phyloP scores from a whole-genome alignment of 768 basidiomycete species.

The Pulveroboletus sp. region DNA sequence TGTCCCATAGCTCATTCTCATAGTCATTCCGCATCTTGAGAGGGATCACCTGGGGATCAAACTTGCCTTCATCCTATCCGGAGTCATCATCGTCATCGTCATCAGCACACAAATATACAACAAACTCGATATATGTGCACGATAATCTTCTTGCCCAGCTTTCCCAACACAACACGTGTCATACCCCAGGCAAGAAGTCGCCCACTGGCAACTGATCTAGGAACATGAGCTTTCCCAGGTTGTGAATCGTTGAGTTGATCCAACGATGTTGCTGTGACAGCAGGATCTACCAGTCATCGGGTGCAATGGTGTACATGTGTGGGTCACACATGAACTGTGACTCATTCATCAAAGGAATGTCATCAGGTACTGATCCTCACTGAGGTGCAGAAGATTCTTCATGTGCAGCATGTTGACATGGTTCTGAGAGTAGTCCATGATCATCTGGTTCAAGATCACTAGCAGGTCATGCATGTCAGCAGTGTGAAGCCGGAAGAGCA shows the following conservation, averaged over 20 bases:
- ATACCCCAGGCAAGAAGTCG: constrained; percentile 95
- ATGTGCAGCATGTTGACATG: constrained; percentile 96
- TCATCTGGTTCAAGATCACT: constrained; percentile 85
- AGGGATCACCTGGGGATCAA: constrained; percentile 89
- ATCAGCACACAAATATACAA: neutral
- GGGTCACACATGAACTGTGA: constrained; percentile 95
- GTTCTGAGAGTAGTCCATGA: constrained; percentile 92
- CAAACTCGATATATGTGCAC: constrained; percentile 65
- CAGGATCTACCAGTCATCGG: constrained; percentile 91
- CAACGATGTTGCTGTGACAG: constrained; percentile 96
- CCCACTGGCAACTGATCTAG: constrained; percentile 94
- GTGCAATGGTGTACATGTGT: constrained; percentile 90
- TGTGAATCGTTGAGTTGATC: constrained; percentile 99
- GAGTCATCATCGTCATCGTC: constrained; percentile 7
- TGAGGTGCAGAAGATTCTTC: constrained; percentile 96
- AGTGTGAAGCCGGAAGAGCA: constrained; percentile 90
- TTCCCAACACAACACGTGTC: constrained; percentile 89
- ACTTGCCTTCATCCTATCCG: constrained; percentile 90
- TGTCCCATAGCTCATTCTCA: constrained; percentile 96
- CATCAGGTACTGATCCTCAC: constrained; percentile 98
- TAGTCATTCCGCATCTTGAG: constrained; percentile 97
- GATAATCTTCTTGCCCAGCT: constrained; percentile 92
- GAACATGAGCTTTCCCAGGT: constrained; percentile 89
- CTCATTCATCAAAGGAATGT: constrained; percentile 89
- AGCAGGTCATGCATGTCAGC: constrained; percentile 95